Percentiles rank a stretch among this genome's conserved stretches.
phyloP scores from a whole-genome alignment of 768 basidiomycete genomes.

The Lactarius trivialis region DNA sequence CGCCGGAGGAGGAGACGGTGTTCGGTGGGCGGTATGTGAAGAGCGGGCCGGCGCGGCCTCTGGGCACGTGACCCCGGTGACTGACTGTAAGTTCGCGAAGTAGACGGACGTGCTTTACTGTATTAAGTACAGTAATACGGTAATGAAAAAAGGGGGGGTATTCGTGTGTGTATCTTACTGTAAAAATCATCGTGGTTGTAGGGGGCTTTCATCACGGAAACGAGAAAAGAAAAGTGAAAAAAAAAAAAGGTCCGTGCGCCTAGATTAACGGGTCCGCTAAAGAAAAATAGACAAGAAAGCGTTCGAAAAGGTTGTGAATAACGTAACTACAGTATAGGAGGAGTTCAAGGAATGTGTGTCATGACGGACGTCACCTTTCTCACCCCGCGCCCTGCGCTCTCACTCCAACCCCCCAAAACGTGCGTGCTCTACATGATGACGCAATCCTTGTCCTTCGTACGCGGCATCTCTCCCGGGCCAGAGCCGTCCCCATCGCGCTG shows the following conservation, averaged over 20 bases:
- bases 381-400: neutral
- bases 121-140: neutral
- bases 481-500: conserved; percentile 43
- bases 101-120: neutral
- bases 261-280: neutral
- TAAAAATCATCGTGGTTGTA: neutral
- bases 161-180: neutral
- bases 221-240: too few relatives aligned
- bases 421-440: conserved; percentile 60
- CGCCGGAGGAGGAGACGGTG: conserved; percentile 59
- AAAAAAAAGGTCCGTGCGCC: neutral
- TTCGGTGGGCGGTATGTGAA: conserved; percentile 62
- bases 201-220: neutral
- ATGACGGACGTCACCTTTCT: neutral
- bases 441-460: conserved; percentile 73
- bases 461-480: conserved; percentile 36
- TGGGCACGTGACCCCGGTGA: neutral
- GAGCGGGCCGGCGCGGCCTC: conserved; percentile 25
- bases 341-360: neutral
- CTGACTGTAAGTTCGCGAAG: too few relatives aligned
- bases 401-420: neutral
- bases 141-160: neutral
- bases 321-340: neutral
- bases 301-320: neutral
- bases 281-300: neutral